These are phyloP conservation scores for Erodium texanum DNA, from an alignment of 441 rosid species.

Conservation along the genomic window DNA sequence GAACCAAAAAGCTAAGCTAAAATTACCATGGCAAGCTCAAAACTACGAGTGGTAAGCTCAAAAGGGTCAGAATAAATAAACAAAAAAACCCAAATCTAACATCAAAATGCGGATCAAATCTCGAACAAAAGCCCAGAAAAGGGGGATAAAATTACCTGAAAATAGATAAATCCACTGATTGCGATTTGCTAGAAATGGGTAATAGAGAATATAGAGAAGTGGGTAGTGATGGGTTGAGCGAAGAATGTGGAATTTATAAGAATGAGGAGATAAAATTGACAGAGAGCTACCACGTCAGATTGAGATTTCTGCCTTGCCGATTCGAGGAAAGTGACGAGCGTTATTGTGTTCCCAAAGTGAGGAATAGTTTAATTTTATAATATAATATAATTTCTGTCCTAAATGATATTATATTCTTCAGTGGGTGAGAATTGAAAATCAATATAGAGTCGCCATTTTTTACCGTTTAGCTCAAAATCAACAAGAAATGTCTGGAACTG, in stretches of 20 bases:
- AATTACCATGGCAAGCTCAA: neutral
- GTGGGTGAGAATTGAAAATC: neutral
- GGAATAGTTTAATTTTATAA: neutral
- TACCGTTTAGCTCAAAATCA: too few species aligned
- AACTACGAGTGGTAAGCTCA: neutral
- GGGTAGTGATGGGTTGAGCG: slow-evolving; percentile 6
- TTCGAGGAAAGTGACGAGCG: neutral
- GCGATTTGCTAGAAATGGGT: neutral
- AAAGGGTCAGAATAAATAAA: neutral
- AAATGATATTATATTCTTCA: neutral
- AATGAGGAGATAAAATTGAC: slow-evolving; percentile 28
- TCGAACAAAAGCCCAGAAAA: neutral
- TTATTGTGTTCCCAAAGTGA: slow-evolving; percentile 3
- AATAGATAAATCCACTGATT: neutral
- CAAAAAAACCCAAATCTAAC: slow-evolving; percentile 1
- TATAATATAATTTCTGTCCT: neutral
- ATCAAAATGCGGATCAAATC: neutral
- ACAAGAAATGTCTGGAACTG: too few species aligned
- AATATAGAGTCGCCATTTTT: neutral
- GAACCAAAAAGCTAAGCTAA: neutral
- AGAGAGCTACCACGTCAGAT: slow-evolving; percentile 40
- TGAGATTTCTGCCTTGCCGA: slow-evolving; percentile 9
- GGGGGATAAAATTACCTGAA: neutral
- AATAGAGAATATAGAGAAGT: neutral
- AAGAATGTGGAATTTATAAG: neutral